Base-by-base conservation (phyloP, 352 stramenopile species). In the Phytophthora hybrid region DNA sequence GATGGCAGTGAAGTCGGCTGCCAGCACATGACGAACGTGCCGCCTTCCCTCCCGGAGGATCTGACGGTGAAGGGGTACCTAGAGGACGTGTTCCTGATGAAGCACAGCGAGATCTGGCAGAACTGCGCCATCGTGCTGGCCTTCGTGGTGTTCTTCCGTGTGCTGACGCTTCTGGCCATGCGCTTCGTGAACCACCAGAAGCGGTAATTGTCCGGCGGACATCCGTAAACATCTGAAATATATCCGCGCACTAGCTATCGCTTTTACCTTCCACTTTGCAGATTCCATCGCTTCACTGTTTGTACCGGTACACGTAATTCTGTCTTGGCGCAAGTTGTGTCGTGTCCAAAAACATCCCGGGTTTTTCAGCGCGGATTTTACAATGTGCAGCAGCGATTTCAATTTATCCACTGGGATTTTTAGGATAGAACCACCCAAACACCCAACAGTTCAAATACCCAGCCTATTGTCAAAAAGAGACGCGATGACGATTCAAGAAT, bases 91-190 rank as follows among this genome's bases (percentile, higher is more conserved):
- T 66, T 51, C 52, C 34, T 63, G 29, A 44, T 63, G 34, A 70
- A 67, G 31, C 59, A 66, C 46, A 66, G 59, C 41, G 26, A 66
- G 46, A 58, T 66, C 59, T 66, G 60, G 37, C 83, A 74, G 47
- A 84, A 46, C 29, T 29, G 14, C n/a, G 51, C 4, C 52, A 62
- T 52, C 14, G n/a, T 63, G 14, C 31, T 63, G 9, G 29, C 26
- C 44, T 51, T 69, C 34, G 14, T 66, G 85, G 61, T 69, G 58
- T 70, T 65, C 3, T 92, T 90, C 47, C 97, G 83, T 59, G 94
- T 92, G 63, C 93, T 91, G 5, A 97, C 78, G 92, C 93, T 11
- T 78, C 81, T 51, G 81, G 93, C 4, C 18, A 52, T 67, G 49
- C 60, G 60, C 49, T 67, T 67, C 47, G 60, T 67, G 31, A 67